Evolutionary conservation across 139 green algal genomes (phyloP).

Genomic region (Coelastrella sp.): DNA sequence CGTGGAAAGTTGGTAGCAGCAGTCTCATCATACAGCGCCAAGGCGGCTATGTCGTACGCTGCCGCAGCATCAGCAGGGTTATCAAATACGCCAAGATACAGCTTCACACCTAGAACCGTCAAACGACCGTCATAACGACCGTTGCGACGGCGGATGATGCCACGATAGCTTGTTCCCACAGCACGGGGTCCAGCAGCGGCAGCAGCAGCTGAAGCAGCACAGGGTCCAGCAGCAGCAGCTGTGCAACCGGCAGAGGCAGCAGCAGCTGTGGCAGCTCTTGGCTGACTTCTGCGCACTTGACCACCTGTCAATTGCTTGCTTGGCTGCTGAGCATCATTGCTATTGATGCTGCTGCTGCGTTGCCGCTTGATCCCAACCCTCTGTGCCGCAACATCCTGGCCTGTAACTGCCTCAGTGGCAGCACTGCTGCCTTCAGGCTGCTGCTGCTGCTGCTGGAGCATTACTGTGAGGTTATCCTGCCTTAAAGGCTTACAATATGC

Average conservation of each 20-base stretch:
- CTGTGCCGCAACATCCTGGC: too few relatives aligned
- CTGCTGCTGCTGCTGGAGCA: neutral
- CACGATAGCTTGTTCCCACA: conserved; percentile 3
- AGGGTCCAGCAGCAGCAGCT: neutral
- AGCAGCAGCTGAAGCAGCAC: neutral
- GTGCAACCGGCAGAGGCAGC: neutral
- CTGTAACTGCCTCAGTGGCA: too few relatives aligned
- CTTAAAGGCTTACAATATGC: too few relatives aligned
- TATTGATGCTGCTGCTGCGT: neutral
- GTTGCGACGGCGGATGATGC: conserved; percentile 18
- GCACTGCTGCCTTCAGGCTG: too few relatives aligned
- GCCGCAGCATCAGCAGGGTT: neutral
- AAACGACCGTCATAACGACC: conserved; percentile 8
- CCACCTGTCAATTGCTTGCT: neutral
- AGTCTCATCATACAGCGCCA: neutral
- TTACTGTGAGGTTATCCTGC: neutral
- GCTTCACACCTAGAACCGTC: conserved; percentile 17
- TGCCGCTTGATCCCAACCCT: too few relatives aligned
- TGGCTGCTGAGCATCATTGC: neutral
- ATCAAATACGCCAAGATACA: conserved; percentile 21
- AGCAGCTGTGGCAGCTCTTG: neutral
- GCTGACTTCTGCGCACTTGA: neutral
- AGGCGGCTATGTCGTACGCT: conserved; percentile 15
- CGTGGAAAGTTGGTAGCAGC: conserved; percentile 26
- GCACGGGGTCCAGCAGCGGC: neutral